A percentile compares a stretch with the other conserved stretches of the same genome.
These are phyloP conservation scores for Kazachstania taianensis DNA, from an alignment of 805 yeast species.

Conservation along the genomic window DNA sequence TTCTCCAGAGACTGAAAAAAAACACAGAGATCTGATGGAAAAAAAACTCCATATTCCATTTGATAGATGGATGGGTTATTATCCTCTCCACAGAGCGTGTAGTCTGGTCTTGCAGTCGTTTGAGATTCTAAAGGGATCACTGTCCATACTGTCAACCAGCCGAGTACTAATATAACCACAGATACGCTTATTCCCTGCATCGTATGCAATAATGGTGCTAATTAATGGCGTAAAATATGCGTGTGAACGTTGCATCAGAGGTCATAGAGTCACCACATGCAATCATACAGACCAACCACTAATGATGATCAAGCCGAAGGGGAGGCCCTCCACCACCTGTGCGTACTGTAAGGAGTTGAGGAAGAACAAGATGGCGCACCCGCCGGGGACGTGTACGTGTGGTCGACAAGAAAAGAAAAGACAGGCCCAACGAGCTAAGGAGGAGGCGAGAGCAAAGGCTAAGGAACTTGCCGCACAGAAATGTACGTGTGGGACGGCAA, in stretches of 20 bases:
- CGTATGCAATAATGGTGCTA: too few species aligned
- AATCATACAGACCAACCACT: conserved; percentile 85
- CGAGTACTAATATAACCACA: too few species aligned
- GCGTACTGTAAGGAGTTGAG: conserved; percentile 72
- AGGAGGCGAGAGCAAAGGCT: conserved; percentile 24
- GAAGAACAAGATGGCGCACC: conserved; percentile 53
- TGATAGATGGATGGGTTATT: too few species aligned
- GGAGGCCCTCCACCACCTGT: conserved; percentile 91
- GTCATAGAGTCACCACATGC: conserved; percentile 92
- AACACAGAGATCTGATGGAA: too few species aligned
- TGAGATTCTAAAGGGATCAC: too few species aligned
- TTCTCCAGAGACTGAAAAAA: too few species aligned
- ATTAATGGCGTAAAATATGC: conserved; percentile 93
- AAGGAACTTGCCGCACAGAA: conserved; percentile 22
- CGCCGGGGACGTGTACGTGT: conserved; percentile 49
- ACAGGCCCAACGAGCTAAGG: conserved; percentile 26
- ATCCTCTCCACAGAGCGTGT: too few species aligned
- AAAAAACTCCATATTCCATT: too few species aligned
- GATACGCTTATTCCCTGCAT: too few species aligned
- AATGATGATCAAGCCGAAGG: conserved; percentile 91
- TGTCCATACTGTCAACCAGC: too few species aligned
- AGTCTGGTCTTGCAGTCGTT: too few species aligned
- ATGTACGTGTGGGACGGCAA: conserved; percentile 28
- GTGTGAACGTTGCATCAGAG: conserved; percentile 91
- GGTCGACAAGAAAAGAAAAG: conserved; percentile 41